Conservation (phyloP, 768 basidiomycete genomes). For the Naganishia vaughanmartiniae region DNA sequence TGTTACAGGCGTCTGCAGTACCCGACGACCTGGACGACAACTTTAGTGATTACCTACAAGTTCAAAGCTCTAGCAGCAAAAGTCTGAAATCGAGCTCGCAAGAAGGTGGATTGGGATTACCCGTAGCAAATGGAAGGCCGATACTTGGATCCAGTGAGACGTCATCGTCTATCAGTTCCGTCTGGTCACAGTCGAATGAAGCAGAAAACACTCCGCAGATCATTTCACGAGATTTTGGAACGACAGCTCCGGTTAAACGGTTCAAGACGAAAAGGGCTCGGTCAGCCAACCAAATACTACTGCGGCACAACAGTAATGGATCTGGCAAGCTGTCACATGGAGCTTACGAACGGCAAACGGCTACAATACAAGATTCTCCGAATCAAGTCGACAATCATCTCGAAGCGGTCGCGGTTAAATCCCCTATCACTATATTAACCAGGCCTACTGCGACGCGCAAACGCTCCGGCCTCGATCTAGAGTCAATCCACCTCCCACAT, state of each 20-base stretch:
- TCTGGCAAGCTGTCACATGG: background rate
- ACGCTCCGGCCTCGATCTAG: background rate
- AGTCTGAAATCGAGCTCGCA: background rate
- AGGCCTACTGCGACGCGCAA: background rate
- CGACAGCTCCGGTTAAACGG: background rate
- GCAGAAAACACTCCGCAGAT: background rate
- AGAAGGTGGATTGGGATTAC: background rate
- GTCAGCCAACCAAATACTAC: background rate
- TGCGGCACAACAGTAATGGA: background rate
- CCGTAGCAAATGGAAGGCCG: background rate
- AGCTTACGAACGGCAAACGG: background rate
- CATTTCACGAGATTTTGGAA: conserved; percentile 2
- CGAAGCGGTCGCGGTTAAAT: too few relatives aligned
- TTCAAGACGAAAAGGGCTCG: conserved; percentile 9
- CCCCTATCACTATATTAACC: background rate
- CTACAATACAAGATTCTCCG: background rate
- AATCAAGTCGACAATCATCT: too few relatives aligned
- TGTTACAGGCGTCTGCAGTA: conserved; percentile 29
- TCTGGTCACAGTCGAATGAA: background rate
- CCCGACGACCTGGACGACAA: conserved; percentile 15
- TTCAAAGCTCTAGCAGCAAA: background rate
- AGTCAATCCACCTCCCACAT: background rate
- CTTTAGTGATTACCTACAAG: background rate
- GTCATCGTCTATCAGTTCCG: background rate
- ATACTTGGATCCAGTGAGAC: conserved; percentile 1